These are phyloP conservation scores for Pichia insulana DNA, from an alignment of 805 yeast species.

Conservation along the genomic window DNA sequence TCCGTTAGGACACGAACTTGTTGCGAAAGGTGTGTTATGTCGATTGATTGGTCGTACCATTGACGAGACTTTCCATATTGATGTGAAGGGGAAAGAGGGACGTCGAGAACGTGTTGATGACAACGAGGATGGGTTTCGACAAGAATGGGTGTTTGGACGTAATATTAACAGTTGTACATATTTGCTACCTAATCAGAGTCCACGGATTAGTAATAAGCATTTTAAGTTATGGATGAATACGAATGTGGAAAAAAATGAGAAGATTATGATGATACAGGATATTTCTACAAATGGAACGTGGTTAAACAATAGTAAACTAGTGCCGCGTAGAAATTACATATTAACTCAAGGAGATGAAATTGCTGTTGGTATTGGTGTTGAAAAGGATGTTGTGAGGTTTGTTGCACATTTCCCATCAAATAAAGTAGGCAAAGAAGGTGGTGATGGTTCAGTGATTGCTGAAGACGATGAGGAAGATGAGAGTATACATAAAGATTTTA, in stretches of 20 bases:
- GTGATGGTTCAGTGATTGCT: neutral
- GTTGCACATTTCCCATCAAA: slow-evolving; percentile 39
- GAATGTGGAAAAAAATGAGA: slow-evolving; percentile 2
- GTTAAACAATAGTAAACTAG: slow-evolving; percentile 64
- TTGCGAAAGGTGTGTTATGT: slow-evolving; percentile 28
- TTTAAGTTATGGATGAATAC: slow-evolving; percentile 47
- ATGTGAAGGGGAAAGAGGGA: slow-evolving; percentile 20
- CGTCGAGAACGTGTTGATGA: slow-evolving; percentile 9
- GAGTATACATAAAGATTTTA: slow-evolving; percentile 41
- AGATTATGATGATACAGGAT: slow-evolving; percentile 51
- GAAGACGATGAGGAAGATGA: slow-evolving; percentile 7
- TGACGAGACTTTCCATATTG: slow-evolving; percentile 23
- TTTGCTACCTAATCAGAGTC: slow-evolving; percentile 45
- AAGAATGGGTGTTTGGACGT: slow-evolving; percentile 56
- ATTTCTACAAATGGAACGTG: slow-evolving; percentile 88
- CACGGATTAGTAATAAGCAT: slow-evolving; percentile 69
- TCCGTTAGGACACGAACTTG: slow-evolving; percentile 19
- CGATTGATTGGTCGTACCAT: slow-evolving; percentile 28
- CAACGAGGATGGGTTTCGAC: slow-evolving; percentile 9
- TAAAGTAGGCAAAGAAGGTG: neutral
- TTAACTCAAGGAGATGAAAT: slow-evolving; percentile 90
- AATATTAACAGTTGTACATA: slow-evolving; percentile 53
- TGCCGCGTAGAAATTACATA: slow-evolving; percentile 70
- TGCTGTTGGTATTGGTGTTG: slow-evolving; percentile 79
- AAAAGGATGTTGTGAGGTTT: slow-evolving; percentile 52